phyloP scores from a whole-genome alignment of 208 protist species.

The Angomonas deanei region DNA sequence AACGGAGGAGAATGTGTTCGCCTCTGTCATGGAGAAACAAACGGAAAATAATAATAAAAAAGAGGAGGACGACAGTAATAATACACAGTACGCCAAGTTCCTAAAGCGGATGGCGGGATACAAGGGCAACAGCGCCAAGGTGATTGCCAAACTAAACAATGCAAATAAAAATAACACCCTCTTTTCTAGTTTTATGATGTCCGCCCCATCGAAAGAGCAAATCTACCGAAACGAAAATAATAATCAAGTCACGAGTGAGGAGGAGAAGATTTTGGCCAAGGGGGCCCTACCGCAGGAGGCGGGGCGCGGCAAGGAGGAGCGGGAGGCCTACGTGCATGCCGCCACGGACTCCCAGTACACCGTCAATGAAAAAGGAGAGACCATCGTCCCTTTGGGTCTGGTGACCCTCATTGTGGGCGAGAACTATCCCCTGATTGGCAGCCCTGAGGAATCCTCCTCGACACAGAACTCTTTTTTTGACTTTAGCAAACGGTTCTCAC shows the following conservation, averaged over 20 bases:
- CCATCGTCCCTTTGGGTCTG: conserved; percentile 56
- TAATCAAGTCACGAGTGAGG: neutral
- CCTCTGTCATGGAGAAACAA: conserved; percentile 2
- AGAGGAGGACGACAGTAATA: neutral
- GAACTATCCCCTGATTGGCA: conserved; percentile 55
- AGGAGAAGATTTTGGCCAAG: neutral
- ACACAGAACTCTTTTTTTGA: neutral
- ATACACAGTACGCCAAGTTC: conserved; percentile 6
- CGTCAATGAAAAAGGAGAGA: conserved; percentile 21
- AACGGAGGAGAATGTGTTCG: conserved; percentile 21
- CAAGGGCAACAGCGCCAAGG: neutral
- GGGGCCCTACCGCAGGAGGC: neutral
- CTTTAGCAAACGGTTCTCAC: neutral
- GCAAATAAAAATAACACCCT: no score
- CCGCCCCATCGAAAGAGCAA: neutral
- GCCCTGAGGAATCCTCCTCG: no score
- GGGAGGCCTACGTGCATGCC: neutral
- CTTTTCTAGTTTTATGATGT: neutral
- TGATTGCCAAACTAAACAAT: neutral
- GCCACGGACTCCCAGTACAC: neutral
- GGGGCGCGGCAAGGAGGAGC: neutral
- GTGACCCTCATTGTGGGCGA: conserved; percentile 71
- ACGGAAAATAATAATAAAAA: neutral
- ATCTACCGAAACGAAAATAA: neutral
- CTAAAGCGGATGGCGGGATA: neutral